Evolutionary conservation across 352 stramenopile species (phyloP), one percentile per base, ranked within the genome.

Genomic region (Pythium grandisporangium): DNA sequence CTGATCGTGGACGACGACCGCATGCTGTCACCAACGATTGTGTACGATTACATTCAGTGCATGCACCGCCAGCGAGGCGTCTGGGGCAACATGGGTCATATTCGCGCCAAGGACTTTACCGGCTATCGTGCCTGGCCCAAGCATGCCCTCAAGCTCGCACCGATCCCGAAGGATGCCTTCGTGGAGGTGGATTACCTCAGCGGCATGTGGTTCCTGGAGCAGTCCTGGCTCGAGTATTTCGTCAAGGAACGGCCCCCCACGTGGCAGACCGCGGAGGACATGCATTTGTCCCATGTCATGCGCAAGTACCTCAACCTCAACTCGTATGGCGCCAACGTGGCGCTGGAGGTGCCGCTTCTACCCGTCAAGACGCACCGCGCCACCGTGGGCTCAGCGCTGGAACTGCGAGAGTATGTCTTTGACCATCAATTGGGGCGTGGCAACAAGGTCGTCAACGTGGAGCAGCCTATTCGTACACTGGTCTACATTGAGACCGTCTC

Each of bases 301-400:
- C 60, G 66, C 29, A 83, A 83, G 37, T 83, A 79, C 23, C 49
- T 83, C 2, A 83, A 79, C 11, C 27, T 83, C 7, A 79, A 83
- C 53, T 75, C 61, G 35, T 83, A 83, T 43, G 66, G 62, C 5
- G 66, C 62, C 30, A 55, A 53, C 32, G 66, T 79, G 12, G 70
- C 70, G 13, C 33, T 75, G 6, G 5, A 27, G 2, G 25, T 48
- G 0, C 49, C 53, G 23, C 58, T 45, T 26, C 51, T 72, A 21
- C 66, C 61, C 1, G 38, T 34, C 14, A 78, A 79, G 32, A 34
- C 55, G 6, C 61, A 77, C 21, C 50, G 64, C 10, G 69, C 66
- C 17, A 82, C 66, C 0, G 51, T 64, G 23, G 70, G 64, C n/a
- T 49, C 39, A n/a, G 66, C 66, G 7, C 45, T 79, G 17, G 53